These are phyloP conservation scores for Cercophora sp. DNA, from an alignment of 495 filamentous ascomycete species.

Conservation along the genomic window DNA sequence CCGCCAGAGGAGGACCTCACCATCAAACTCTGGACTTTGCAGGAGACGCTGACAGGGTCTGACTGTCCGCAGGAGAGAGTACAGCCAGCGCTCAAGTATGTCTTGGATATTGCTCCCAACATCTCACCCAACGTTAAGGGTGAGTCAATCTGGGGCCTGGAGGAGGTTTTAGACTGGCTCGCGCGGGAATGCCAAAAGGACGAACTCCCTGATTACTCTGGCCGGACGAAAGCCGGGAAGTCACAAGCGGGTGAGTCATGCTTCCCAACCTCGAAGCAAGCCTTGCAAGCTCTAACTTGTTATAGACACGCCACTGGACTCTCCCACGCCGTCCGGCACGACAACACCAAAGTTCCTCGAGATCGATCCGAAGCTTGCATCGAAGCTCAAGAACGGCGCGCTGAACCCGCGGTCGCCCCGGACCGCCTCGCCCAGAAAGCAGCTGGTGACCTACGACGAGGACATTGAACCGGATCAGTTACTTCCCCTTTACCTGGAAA, in stretches of 20 bases:
- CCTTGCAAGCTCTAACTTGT: constrained; percentile 7
- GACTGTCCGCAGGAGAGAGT: constrained; percentile 63
- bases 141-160: constrained; percentile 75
- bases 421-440: constrained; percentile 29
- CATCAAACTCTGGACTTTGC: constrained; percentile 74
- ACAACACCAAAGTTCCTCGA: constrained; percentile 44
- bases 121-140: constrained; percentile 46
- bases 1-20: constrained; percentile 68
- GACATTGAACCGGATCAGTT: constrained; percentile 70
- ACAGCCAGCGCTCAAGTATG: constrained; percentile 59
- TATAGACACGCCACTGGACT: constrained; percentile 44
- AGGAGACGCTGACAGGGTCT: constrained; percentile 60
- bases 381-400: constrained; percentile 32
- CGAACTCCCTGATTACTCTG: constrained; percentile 69
- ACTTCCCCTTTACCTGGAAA: constrained; percentile 67
- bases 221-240: constrained; percentile 31
- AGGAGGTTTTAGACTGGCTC: constrained; percentile 84
- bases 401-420: constrained; percentile 17
- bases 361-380: constrained; percentile 21
- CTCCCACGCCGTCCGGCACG: constrained; percentile 42
- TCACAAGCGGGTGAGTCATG: constrained; percentile 28
- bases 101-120: constrained; percentile 56
- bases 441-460: constrained; percentile 45
- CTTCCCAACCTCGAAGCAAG: neutral
- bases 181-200: constrained; percentile 63